Evolutionary conservation across 2,329 filamentous ascomycete genomes (phyloP), one percentile per base, ranked within the genome.

Genomic region (Acephala macrosclerotiorum): DNA sequence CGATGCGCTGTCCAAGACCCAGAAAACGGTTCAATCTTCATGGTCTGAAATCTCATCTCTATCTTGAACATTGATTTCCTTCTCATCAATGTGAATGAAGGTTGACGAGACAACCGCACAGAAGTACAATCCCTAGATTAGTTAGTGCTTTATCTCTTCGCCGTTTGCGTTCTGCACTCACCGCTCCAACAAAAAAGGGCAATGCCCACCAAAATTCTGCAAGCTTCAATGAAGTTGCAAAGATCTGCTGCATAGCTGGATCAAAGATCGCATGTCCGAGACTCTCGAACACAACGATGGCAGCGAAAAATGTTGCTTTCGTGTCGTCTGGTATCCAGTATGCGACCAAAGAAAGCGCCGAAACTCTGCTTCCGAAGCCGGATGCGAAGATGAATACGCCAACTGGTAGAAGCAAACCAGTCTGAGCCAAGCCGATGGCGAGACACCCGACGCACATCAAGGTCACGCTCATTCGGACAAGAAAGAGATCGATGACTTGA

Each of bases 151-250:
- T 26, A 8, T 58, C 25, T 3, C 58, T 14, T 45, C n/a, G 29
- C 11, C 16, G 58, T 20, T 20, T 26, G 26, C 6, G 14, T 1
- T 26, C 42, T 49, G n/a, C 26, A 72, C 75, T 70, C 55, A 76
- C 75, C 60, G 74, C 65, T 49, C 64, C 74, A 38, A 76, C 68
- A 58, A 75, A 76, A 51, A 76, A 76, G 3, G 74, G 73, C 29
- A 72, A 57, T 3, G 70, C 72, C 20, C 68, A 66, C 75, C 74
- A 76, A 36, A 72, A 66, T 9, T 67, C 25, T 4, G 68, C 40
- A 3, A 75, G 33, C 33, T 58, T 58, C 35, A 76, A 57, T 9
- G 71, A 69, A 18, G 65, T 64, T 11, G 75, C 73, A 58, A 75
- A 75, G 11, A 75, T 71, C 26, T 74, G 68, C 60, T 73, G 71